These are phyloP conservation scores for Ophiobolus disseminans DNA, from an alignment of 2,329 filamentous ascomycete species.

Conservation along the genomic window DNA sequence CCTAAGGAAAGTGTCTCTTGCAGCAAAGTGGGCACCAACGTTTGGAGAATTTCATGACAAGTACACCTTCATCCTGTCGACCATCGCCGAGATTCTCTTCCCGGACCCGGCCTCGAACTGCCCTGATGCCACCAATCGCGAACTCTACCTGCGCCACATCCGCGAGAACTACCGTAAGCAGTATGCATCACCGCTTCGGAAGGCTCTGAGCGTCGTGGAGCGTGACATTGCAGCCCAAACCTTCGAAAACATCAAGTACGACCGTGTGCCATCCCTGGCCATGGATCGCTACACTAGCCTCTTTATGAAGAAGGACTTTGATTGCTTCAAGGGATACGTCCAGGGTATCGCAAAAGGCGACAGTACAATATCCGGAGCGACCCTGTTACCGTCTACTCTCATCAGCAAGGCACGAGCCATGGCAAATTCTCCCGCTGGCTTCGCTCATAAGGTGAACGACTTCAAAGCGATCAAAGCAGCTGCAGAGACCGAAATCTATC, in stretches of 20 bases:
- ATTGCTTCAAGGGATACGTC: constrained; percentile 60
- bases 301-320: constrained; percentile 60
- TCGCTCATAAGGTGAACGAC: background rate
- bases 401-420: constrained; percentile 40
- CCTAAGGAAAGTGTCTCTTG: constrained; percentile 60
- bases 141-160: constrained; percentile 61
- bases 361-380: constrained; percentile 62
- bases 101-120: constrained; percentile 46
- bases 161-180: constrained; percentile 61
- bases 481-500: constrained; percentile 30
- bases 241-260: constrained; percentile 62
- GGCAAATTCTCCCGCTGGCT: background rate
- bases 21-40: constrained; percentile 67
- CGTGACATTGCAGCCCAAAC: constrained; percentile 57
- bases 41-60: constrained; percentile 64
- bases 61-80: constrained; percentile 63
- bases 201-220: constrained; percentile 62
- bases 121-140: constrained; percentile 50
- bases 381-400: constrained; percentile 61
- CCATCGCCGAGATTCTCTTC: constrained; percentile 64
- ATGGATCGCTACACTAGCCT: constrained; percentile 61
- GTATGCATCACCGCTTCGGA: constrained; percentile 60
- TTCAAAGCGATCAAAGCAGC: constrained; percentile 13
- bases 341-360: constrained; percentile 57
- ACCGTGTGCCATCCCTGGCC: constrained; percentile 63